Conservation (phyloP, 305 asterid species). For the Rubia peregrina region DNA sequence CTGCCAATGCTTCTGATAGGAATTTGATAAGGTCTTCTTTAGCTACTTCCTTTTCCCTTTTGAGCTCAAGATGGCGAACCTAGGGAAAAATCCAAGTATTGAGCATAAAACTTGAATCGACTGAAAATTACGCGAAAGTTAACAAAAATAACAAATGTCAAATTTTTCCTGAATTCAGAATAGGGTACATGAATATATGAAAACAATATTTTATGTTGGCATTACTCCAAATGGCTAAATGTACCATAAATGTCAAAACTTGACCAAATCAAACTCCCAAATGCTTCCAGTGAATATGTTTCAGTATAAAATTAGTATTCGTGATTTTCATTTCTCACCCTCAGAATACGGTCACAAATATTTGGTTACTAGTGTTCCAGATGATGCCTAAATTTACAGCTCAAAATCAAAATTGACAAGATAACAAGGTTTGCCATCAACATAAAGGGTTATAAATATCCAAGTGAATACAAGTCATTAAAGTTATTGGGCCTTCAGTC, state of each 20-base stretch:
- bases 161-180: neutral
- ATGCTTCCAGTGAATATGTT: neutral
- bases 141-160: neutral
- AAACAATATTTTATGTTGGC: neutral
- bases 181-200: neutral
- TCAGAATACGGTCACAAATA: neutral
- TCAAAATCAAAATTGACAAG: neutral
- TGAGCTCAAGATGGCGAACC: conserved; percentile 93
- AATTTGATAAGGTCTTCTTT: conserved; percentile 64
- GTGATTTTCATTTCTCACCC: neutral
- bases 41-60: conserved; percentile 76
- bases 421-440: neutral
- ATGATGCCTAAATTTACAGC: neutral
- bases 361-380: neutral
- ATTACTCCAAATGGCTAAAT: neutral
- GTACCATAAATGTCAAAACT: neutral
- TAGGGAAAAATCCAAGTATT: conserved; percentile 24
- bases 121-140: neutral
- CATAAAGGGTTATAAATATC: neutral
- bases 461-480: neutral
- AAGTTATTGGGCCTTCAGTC: neutral
- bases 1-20: conserved; percentile 67
- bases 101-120: neutral
- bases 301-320: neutral
- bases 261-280: neutral